phyloP scores from a whole-genome alignment of 2,329 filamentous ascomycete species.

The Aspergillus oerlinghausenensis region DNA sequence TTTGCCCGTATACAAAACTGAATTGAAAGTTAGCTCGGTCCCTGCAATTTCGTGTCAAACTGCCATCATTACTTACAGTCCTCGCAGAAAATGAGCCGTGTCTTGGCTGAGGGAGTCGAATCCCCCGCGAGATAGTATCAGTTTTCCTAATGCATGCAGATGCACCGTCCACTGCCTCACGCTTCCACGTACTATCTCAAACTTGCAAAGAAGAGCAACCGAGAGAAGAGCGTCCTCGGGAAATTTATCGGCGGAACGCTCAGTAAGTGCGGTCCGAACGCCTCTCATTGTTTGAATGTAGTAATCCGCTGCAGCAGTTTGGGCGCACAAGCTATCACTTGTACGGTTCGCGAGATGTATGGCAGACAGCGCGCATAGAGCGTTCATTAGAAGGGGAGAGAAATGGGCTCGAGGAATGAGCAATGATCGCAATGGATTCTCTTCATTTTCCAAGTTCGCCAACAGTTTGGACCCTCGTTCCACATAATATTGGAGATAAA shows the following conservation, averaged over 20 bases:
- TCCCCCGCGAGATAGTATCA: conserved; percentile 31
- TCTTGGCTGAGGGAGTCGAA: conserved; percentile 26
- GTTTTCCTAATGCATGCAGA: conserved; percentile 29
- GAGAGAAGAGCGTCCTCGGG: conserved; percentile 32
- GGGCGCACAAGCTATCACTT: conserved; percentile 16
- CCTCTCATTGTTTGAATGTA: conserved; percentile 32
- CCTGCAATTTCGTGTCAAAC: background rate
- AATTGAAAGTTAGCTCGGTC: background rate
- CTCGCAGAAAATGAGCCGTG: conserved; percentile 29
- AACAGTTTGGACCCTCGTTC: conserved; percentile 31
- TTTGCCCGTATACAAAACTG: conserved; percentile 32
- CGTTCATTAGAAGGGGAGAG: conserved; percentile 34
- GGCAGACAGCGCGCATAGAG: conserved; percentile 35
- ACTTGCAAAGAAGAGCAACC: conserved; percentile 36
- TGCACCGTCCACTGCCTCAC: conserved; percentile 37
- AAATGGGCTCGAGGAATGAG: conserved; percentile 34
- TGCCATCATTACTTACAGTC: conserved; percentile 23
- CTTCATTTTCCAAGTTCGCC: conserved; percentile 33
- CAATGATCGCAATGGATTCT: conserved; percentile 33
- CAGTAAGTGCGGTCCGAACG: conserved; percentile 23
- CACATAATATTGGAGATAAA: conserved; percentile 37
- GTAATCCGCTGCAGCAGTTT: conserved; percentile 28
- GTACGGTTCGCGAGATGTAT: conserved; percentile 33
- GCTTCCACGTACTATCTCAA: conserved; percentile 35
- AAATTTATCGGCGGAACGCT: conserved; percentile 11